These are phyloP conservation scores for Emmonsiellopsis sp. DNA, from an alignment of 2,329 filamentous ascomycete genomes.

Conservation along the genomic window DNA sequence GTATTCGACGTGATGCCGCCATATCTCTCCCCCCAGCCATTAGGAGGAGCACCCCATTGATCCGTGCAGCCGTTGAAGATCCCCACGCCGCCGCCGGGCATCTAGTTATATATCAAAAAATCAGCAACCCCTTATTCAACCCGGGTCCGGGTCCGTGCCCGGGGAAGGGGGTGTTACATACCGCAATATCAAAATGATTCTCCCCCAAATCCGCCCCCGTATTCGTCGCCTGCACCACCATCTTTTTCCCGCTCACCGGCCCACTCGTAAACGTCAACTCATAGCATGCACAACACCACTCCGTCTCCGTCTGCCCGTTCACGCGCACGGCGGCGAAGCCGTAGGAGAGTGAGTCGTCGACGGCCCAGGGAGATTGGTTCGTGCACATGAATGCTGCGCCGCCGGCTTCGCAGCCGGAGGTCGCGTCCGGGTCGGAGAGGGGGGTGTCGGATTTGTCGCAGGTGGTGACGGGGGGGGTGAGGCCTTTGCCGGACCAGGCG, in stretches of 20 bases:
- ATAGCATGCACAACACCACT: conserved; percentile 58
- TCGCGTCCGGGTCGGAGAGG: conserved; percentile 41
- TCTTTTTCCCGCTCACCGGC: conserved; percentile 49
- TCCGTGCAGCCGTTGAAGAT: conserved; percentile 45
- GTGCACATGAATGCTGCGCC: conserved; percentile 54
- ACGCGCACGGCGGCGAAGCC: conserved; percentile 56
- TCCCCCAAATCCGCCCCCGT: conserved; percentile 49
- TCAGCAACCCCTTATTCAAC: conserved; percentile 8
- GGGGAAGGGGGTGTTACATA: no score
- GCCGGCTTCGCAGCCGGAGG: conserved; percentile 45
- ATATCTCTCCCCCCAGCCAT: conserved; percentile 51
- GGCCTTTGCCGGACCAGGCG: conserved; percentile 48
- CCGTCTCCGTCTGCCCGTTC: conserved; percentile 48
- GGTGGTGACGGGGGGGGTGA: conserved; percentile 41
- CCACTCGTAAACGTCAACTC: conserved; percentile 52
- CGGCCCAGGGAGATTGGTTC: conserved; percentile 53
- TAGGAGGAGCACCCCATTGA: conserved; percentile 39
- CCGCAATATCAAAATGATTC: conserved; percentile 55
- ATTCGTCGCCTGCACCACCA: conserved; percentile 58
- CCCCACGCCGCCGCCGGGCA: conserved; percentile 50
- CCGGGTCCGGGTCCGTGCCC: no score
- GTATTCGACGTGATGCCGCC: conserved; percentile 46
- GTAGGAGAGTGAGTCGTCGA: conserved; percentile 51
- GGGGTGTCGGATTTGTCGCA: conserved; percentile 49
- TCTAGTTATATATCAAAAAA: conserved; percentile 23